A percentile compares a stretch with the other conserved stretches of the same genome.
Conservation (phyloP, 2,329 filamentous ascomycete genomes). For the Monilinia fructigena region DNA sequence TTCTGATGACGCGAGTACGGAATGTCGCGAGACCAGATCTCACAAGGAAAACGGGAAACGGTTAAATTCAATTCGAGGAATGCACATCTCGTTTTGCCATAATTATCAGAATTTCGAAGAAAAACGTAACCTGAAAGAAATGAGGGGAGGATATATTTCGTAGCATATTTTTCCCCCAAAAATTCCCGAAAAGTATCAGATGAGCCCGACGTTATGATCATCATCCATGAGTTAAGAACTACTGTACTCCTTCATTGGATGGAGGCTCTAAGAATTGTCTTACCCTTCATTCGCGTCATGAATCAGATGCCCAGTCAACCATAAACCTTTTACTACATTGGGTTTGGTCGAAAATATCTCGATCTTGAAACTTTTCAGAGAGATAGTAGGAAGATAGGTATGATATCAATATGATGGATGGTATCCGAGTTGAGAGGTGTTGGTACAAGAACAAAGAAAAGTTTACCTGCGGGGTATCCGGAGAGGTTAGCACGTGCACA, state of each 20-base stretch:
- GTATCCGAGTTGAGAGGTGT: too few relatives aligned
- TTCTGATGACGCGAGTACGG: neutral
- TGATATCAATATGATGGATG: neutral
- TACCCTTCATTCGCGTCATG: neutral
- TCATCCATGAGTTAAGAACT: neutral
- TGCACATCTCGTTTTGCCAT: neutral
- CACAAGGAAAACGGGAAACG: neutral
- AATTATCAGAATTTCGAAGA: neutral
- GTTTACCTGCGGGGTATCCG: neutral
- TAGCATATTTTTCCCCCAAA: neutral
- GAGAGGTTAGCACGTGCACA: too few relatives aligned
- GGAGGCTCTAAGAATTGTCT: slow-evolving; percentile 12
- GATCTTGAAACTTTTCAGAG: slow-evolving; percentile 10
- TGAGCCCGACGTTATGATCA: slow-evolving; percentile 13
- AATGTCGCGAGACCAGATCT: slow-evolving; percentile 7
- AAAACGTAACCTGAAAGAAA: neutral
- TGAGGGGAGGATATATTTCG: neutral
- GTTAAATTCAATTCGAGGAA: neutral
- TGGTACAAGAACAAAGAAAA: neutral
- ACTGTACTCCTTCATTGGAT: neutral
- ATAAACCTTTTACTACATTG: too few relatives aligned
- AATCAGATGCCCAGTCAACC: neutral
- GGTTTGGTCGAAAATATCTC: too few relatives aligned
- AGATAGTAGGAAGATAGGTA: neutral
- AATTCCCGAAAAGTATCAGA: neutral